Conservation (phyloP, 1,284 basidiomycete species). For the Microbotryomycetes sp. region DNA sequence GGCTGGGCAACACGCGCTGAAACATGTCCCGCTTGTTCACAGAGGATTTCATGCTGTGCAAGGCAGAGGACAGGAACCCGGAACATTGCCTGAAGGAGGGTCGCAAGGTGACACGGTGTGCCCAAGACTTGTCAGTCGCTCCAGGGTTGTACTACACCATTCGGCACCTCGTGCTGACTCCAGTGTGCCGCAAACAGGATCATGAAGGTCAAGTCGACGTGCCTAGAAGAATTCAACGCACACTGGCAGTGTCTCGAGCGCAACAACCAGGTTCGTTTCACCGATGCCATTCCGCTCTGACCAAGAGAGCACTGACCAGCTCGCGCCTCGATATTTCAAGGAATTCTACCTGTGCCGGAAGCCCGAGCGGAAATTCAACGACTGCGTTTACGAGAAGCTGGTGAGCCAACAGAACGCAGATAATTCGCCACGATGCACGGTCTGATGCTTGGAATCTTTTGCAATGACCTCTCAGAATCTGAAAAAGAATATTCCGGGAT, state of each 20-base stretch:
- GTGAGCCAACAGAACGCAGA: too few species aligned
- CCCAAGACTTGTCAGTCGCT: constrained; percentile 75
- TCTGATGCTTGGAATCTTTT: too few species aligned
- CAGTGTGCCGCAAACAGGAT: constrained; percentile 57
- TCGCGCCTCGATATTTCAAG: constrained; percentile 43
- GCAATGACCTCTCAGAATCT: too few species aligned
- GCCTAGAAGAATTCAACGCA: constrained; percentile 75
- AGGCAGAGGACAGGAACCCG: constrained; percentile 80
- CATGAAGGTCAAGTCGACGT: constrained; percentile 86
- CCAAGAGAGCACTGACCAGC: background rate
- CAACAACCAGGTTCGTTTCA: constrained; percentile 76
- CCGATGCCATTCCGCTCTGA: background rate
- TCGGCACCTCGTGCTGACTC: background rate
- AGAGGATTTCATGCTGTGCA: constrained; percentile 99
- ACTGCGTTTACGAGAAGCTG: constrained; percentile 94
- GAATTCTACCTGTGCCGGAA: constrained; percentile 87
- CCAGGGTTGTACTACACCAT: too few species aligned
- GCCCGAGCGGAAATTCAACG: constrained; percentile 80
- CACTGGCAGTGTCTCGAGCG: constrained; percentile 94
- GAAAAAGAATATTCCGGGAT: constrained; percentile 84
- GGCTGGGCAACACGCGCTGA: background rate
- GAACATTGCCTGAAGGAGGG: constrained; percentile 94
- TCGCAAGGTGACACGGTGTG: constrained; percentile 89
- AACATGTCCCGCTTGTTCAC: background rate
- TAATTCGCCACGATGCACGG: too few species aligned